phyloP scores from a whole-genome alignment of 2,329 filamentous ascomycete species.

The Fusarium globosum region DNA sequence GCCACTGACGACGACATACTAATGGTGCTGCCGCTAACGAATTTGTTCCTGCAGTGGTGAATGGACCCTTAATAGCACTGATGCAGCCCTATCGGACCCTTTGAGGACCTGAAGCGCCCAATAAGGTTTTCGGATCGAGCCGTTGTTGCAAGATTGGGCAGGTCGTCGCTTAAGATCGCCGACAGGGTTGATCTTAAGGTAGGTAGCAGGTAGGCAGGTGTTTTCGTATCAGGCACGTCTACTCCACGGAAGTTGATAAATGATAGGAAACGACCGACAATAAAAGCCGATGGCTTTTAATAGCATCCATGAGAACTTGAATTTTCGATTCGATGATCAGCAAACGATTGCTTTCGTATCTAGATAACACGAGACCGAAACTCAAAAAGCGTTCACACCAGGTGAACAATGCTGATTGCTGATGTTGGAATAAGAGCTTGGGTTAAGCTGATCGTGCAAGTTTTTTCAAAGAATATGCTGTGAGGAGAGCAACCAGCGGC shows the following conservation, averaged over 20 bases:
- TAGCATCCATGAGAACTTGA: not conserved
- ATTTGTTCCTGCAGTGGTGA: conserved; percentile 36
- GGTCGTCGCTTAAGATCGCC: conserved; percentile 26
- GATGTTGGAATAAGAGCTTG: not conserved
- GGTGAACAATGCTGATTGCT: conserved; percentile 16
- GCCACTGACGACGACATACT: conserved; percentile 28
- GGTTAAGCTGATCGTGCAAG: not conserved
- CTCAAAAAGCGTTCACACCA: not conserved
- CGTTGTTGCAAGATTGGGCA: conserved; percentile 24
- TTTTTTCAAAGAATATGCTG: not conserved
- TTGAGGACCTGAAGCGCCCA: conserved; percentile 21
- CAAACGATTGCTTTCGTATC: not conserved
- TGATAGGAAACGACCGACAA: not conserved
- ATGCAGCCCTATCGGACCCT: conserved; percentile 39
- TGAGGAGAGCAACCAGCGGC: not conserved
- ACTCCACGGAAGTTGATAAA: not conserved
- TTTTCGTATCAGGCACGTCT: conserved; percentile 11
- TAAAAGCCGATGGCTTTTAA: not conserved
- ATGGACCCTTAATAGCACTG: conserved; percentile 28
- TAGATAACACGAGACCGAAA: not conserved
- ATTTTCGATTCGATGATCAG: not conserved
- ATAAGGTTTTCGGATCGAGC: conserved; percentile 33
- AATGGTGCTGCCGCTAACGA: conserved; percentile 21
- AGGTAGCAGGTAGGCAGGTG: not conserved
- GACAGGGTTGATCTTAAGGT: conserved; percentile 35